These are phyloP conservation scores for Jimgerdemannia flammicorona DNA, from an alignment of 192 early-diverging fungal species.

Conservation along the genomic window DNA sequence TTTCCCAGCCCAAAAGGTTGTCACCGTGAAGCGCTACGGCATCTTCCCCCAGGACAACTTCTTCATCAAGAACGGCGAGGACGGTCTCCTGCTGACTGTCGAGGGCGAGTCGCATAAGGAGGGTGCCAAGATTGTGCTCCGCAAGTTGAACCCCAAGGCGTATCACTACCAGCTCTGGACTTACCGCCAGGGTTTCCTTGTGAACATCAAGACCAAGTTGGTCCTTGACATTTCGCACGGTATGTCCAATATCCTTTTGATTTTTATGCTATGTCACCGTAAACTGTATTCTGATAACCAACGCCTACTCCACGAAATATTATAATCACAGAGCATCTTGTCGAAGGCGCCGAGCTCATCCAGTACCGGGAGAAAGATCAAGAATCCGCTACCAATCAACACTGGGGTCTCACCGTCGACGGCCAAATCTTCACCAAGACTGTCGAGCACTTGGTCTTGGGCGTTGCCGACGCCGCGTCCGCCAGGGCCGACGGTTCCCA, in stretches of 20 bases:
- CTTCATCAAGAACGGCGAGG: too few relatives aligned
- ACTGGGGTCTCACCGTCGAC: conserved; percentile 28
- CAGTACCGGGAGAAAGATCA: conserved; percentile 28
- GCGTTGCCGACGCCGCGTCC: conserved; percentile 6
- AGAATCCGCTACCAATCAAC: conserved; percentile 26
- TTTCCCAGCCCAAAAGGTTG: neutral
- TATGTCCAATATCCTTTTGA: neutral
- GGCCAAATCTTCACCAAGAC: conserved; percentile 28
- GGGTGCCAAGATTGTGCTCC: neutral
- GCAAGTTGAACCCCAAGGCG: too few relatives aligned
- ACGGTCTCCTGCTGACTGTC: too few relatives aligned
- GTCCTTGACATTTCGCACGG: conserved; percentile 25
- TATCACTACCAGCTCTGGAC: conserved; percentile 17
- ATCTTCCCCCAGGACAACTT: neutral
- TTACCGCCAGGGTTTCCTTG: conserved; percentile 14
- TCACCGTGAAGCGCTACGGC: too few relatives aligned
- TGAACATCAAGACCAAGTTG: conserved; percentile 25
- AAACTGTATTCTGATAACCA: too few relatives aligned
- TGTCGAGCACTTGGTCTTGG: conserved; percentile 26
- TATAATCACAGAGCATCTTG: neutral
- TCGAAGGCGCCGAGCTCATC: conserved; percentile 16
- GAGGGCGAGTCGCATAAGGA: neutral
- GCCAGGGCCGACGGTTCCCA: neutral
- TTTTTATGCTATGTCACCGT: too few relatives aligned
- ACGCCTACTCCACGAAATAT: neutral